Conservation (phyloP, 1,284 basidiomycete genomes). For the Tremellales sp. region DNA sequence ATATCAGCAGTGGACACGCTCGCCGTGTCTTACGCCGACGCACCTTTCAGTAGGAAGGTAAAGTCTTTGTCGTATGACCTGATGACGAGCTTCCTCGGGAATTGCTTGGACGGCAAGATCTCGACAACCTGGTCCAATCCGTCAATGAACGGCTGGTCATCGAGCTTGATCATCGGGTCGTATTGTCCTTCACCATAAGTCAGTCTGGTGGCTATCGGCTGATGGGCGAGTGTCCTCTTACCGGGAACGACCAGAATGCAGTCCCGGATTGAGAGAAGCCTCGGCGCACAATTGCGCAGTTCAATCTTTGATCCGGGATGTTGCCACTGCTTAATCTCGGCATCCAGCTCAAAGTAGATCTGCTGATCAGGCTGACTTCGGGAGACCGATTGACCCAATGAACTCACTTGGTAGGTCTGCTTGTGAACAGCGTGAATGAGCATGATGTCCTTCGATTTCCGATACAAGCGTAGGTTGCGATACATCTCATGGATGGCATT, state of each 20-base stretch:
- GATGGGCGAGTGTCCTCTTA: conserved; percentile 2
- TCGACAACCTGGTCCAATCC: conserved; percentile 32
- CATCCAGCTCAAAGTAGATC: conserved; percentile 36
- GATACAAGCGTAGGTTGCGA: conserved; percentile 19
- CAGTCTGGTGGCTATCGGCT: background rate
- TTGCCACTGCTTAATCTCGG: conserved; percentile 31
- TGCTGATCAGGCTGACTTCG: conserved; percentile 7
- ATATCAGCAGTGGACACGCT: background rate
- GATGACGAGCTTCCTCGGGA: conserved; percentile 39
- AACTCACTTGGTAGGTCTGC: conserved; percentile 29
- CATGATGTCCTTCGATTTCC: conserved; percentile 15
- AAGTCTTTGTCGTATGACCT: conserved; percentile 26
- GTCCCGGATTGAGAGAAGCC: conserved; percentile 30
- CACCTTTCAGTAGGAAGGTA: conserved; percentile 43
- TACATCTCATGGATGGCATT: conserved; percentile 17
- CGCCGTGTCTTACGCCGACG: background rate
- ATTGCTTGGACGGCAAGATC: conserved; percentile 35
- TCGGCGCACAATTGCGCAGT: conserved; percentile 32
- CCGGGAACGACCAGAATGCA: conserved; percentile 42
- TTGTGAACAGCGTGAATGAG: conserved; percentile 27
- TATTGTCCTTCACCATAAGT: conserved; percentile 27
- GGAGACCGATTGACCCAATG: background rate
- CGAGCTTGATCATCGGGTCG: conserved; percentile 30
- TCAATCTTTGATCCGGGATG: conserved; percentile 31
- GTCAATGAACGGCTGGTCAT: conserved; percentile 42